A percentile compares a stretch with the other conserved stretches of the same genome.
Conservation (phyloP, 1,139 yeast genomes). For the Kodamaea alishanica region DNA sequence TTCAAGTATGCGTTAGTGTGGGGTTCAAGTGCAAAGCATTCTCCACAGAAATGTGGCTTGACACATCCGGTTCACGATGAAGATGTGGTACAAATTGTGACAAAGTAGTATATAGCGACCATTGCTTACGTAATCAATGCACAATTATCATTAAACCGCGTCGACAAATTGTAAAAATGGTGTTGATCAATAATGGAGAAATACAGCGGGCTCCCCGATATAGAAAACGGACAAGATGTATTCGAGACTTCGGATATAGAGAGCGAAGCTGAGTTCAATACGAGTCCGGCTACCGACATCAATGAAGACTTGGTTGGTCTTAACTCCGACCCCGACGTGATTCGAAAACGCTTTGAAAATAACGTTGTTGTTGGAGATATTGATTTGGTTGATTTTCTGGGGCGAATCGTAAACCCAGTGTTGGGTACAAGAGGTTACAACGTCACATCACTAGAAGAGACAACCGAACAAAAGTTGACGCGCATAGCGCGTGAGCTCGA, state of each 20-base stretch:
- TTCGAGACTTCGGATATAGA: slow-evolving; percentile 53
- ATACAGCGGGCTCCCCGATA: slow-evolving; percentile 26
- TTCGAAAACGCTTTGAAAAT: slow-evolving; percentile 21
- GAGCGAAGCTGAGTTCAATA: slow-evolving; percentile 20
- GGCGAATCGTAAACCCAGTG: slow-evolving; percentile 19
- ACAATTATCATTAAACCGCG: not conserved
- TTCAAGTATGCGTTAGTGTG: slow-evolving; percentile 94
- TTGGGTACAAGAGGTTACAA: slow-evolving; percentile 27
- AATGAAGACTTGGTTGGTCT: slow-evolving; percentile 5
- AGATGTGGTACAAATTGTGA: slow-evolving; percentile 87
- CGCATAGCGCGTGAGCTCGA: slow-evolving; percentile 45
- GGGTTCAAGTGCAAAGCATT: slow-evolving; percentile 94
- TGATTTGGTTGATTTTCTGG: slow-evolving; percentile 35
- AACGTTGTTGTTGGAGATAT: slow-evolving; percentile 15
- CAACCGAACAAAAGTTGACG: slow-evolving; percentile 40
- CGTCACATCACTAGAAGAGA: slow-evolving; percentile 28
- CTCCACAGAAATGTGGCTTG: slow-evolving; percentile 95
- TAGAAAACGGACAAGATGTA: slow-evolving; percentile 33
- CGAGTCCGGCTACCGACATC: not conserved
- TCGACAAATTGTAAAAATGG: too few species aligned
- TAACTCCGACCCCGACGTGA: slow-evolving; percentile 20
- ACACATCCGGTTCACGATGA: slow-evolving; percentile 83
- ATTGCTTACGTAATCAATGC: not conserved
- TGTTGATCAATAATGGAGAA: slow-evolving; percentile 14
- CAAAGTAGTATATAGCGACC: slow-evolving; percentile 46